Evolutionary conservation across 306 rosid species (phyloP).

Genomic region (Mucuna pruriens): DNA sequence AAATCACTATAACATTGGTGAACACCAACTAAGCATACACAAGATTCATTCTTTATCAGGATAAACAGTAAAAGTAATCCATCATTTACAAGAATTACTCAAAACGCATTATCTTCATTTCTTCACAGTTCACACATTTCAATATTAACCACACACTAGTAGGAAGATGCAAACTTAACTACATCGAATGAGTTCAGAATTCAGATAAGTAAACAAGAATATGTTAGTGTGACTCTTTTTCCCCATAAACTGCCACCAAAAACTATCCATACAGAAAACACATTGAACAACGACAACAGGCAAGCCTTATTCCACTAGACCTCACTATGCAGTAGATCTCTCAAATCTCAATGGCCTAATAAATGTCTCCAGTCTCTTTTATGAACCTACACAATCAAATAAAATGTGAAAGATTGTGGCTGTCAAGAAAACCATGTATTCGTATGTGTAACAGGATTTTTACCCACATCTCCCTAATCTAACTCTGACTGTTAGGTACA

Average conservation of each 20-base stretch:
- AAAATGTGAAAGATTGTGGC: neutral
- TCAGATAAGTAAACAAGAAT: neutral
- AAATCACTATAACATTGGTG: neutral
- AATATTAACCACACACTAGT: neutral
- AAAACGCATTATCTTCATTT: neutral
- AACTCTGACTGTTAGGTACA: neutral
- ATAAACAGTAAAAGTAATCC: neutral
- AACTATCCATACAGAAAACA: slow-evolving; percentile 6
- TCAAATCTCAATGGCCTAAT: neutral
- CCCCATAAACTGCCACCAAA: neutral
- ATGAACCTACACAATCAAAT: neutral
- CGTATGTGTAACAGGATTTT: neutral
- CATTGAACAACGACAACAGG: neutral
- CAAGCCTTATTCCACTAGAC: neutral
- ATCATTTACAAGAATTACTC: too few relatives aligned
- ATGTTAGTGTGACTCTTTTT: neutral
- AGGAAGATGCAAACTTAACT: neutral
- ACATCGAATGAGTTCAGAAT: neutral
- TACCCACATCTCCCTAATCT: neutral
- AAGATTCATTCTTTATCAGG: slow-evolving; percentile 16
- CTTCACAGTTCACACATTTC: neutral
- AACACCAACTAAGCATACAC: neutral
- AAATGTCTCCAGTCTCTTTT: neutral
- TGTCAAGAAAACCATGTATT: neutral
- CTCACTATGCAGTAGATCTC: neutral